Conservation (phyloP, 352 stramenopile genomes). For the Globisporangium cylindrosporum region DNA sequence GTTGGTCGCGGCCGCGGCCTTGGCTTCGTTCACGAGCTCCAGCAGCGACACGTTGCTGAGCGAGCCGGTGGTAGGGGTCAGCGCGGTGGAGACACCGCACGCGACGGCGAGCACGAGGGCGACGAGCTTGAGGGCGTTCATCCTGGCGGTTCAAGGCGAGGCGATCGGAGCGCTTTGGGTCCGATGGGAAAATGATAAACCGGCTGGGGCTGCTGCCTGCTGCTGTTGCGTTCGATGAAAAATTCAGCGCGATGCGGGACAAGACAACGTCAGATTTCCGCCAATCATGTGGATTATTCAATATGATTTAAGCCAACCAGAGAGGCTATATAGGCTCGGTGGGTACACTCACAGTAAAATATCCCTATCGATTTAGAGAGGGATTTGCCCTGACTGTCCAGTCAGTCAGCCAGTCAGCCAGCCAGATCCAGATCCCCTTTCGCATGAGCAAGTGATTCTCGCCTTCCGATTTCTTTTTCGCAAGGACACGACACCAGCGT, state of each 20-base stretch:
- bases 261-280: not conserved
- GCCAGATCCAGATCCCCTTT: not conserved
- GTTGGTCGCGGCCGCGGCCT: conserved; percentile 11
- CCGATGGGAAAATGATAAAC: conserved; percentile 2
- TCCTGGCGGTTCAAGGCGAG: conserved; percentile 3
- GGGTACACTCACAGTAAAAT: not conserved
- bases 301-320: conserved; percentile 2
- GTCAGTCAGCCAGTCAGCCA: not conserved
- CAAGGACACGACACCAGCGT: not conserved
- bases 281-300: not conserved
- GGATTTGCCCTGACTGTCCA: not conserved
- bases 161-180: conserved; percentile 5
- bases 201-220: not conserved
- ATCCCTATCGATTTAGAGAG: not conserved
- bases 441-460: not conserved
- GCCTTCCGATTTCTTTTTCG: not conserved
- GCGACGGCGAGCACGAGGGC: conserved; percentile 9
- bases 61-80: not conserved
- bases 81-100: not conserved
- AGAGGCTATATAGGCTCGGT: not conserved
- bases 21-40: conserved; percentile 14
- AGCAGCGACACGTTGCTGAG: conserved; percentile 11
- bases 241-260: conserved; percentile 4
- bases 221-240: not conserved
- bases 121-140: conserved; percentile 18